Conservation (phyloP, 164 flowering plant genomes). For the Kingdonia uniflora region DNA sequence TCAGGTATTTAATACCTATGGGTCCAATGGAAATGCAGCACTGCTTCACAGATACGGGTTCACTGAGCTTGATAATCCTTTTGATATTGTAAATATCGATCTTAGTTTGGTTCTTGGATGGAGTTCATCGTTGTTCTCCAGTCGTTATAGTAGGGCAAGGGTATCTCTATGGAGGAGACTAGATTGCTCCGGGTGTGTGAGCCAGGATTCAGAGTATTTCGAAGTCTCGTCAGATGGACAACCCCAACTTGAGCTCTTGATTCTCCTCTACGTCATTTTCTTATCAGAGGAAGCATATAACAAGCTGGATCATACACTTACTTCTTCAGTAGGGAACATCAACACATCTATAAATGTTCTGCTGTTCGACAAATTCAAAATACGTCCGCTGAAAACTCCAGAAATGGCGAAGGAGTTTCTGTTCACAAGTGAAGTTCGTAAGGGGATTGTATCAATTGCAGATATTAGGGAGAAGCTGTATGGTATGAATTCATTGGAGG, state of each 20-base stretch:
- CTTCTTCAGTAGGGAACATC: conserved; percentile 15
- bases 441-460: conserved; percentile 61
- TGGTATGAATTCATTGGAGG: conserved; percentile 38
- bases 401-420: conserved; percentile 31
- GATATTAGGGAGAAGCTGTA: conserved; percentile 58
- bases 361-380: conserved; percentile 14
- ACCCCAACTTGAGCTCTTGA: conserved; percentile 68
- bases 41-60: conserved; percentile 96
- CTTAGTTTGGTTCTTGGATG: conserved; percentile 53
- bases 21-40: conserved; percentile 83
- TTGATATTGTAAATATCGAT: conserved; percentile 75
- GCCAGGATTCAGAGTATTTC: conserved; percentile 71
- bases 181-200: conserved; percentile 45
- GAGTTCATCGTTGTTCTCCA: conserved; percentile 45
- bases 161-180: conserved; percentile 69
- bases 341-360: conserved; percentile 11
- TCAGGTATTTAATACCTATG: conserved; percentile 92
- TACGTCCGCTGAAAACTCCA: conserved; percentile 8
- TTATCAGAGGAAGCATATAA: conserved; percentile 46
- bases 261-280: conserved; percentile 48
- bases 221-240: conserved; percentile 71
- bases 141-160: conserved; percentile 53
- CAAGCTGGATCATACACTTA: conserved; percentile 29
- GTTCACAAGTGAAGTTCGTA: conserved; percentile 38
- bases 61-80: conserved; percentile 70